Evolutionary conservation across 2,329 filamentous ascomycete genomes (phyloP), one percentile per base, ranked within the genome.

Genomic region (Botrytis fragariae): DNA sequence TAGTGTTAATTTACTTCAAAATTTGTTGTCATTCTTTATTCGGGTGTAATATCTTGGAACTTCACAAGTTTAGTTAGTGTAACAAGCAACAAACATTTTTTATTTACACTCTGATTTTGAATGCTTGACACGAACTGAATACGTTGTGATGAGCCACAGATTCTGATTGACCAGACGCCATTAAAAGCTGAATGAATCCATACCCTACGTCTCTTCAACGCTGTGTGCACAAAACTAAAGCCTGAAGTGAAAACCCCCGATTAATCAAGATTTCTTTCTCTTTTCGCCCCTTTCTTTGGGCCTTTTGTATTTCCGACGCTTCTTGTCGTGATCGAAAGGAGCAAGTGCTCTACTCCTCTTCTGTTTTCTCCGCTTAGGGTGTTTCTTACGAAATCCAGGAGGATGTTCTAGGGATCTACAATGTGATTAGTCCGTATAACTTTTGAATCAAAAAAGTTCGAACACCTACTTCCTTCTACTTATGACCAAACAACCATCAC

Each of bases 211-310:
- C n/a, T 54, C 2, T 54, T 8, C 14, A 54, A n/a, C 51, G 25
- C 12, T 7, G 2, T 29, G 6, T 16, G 25, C n/a, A 8, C n/a
- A 29, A 8, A 29, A 29, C 1, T 10, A 1, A 54, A 54, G 51
- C n/a, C 14, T 18, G 7, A 8, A 54, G 5, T 7, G 5, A 7
- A 54, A 54, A 0, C 3, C 1, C 0, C n/a, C 4, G 25, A 29
- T 16, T 16, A 14, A 3, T 29, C 4, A 29, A 14, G 2, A 29
- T 60, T 35, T 35, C 7, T 12, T 60, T 60, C 20, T 12, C 16
- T 60, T 59, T 60, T 35, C 29, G 1, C 29, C 29, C 3, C 4
- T 22, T 59, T 35, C 0, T 2, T 35, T 60, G 0, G 18, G 29
- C 8, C 29, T 29, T 12, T 35, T 60, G 48, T 51, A 35, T 60